Conservation (phyloP, 2,329 filamentous ascomycete species). For the Paecilomyces niveus region DNA sequence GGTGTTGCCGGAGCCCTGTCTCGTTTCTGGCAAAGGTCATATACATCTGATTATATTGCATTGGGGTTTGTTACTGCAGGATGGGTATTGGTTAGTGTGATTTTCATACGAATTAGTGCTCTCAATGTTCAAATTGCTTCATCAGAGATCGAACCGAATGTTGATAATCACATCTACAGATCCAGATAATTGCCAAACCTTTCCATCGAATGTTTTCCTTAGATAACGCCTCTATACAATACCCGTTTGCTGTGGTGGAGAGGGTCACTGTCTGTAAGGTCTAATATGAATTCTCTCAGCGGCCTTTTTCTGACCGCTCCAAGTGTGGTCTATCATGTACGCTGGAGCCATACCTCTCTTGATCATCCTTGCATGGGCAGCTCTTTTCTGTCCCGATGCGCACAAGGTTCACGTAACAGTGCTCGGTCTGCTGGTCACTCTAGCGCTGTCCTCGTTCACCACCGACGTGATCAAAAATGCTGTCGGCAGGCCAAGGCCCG, state of each 20-base stretch:
- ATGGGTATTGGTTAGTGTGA: constrained; percentile 40
- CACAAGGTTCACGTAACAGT: constrained; percentile 83
- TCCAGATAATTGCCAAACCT: constrained; percentile 65
- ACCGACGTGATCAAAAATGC: constrained; percentile 90
- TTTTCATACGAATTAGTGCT: not conserved
- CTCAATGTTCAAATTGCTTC: not conserved
- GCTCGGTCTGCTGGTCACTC: constrained; percentile 68
- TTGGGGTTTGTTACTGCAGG: constrained; percentile 61
- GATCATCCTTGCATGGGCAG: constrained; percentile 60
- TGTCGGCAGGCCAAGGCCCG: constrained; percentile 74
- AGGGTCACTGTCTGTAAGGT: constrained; percentile 68
- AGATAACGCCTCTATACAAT: constrained; percentile 75
- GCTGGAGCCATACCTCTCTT: constrained; percentile 64
- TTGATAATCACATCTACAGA: constrained; percentile 33
- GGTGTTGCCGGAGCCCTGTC: constrained; percentile 42
- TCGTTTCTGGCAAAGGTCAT: constrained; percentile 60
- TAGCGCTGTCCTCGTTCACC: constrained; percentile 72
- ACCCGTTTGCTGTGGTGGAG: constrained; percentile 76
- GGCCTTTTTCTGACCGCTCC: not conserved
- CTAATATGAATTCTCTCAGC: not conserved
- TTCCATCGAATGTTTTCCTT: constrained; percentile 95
- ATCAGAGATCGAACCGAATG: not conserved
- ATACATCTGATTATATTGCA: constrained; percentile 82
- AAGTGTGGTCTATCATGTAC: constrained; percentile 68
- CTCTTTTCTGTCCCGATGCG: constrained; percentile 52